Evolutionary conservation across 164 flowering plant genomes (phyloP).

Genomic region (Umbellularia californica): DNA sequence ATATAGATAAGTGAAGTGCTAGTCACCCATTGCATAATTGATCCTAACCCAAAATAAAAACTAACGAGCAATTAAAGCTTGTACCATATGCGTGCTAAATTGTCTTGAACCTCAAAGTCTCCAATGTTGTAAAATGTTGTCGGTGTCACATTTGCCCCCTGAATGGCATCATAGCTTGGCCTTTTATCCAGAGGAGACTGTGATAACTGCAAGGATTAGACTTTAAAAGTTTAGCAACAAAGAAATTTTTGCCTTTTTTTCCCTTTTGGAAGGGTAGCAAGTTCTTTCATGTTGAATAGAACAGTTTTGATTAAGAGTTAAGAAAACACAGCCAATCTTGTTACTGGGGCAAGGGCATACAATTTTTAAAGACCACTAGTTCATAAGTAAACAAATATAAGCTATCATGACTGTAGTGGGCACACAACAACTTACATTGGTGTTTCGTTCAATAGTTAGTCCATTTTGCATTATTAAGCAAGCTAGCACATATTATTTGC

Average conservation of each 20-base stretch:
- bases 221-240: neutral
- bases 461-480: neutral
- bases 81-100: constrained; percentile 88
- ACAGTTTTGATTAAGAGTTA: neutral
- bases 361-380: neutral
- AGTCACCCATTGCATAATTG: neutral
- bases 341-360: neutral
- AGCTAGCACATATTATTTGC: neutral
- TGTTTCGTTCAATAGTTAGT: neutral
- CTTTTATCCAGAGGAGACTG: constrained; percentile 75
- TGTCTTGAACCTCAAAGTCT: constrained; percentile 90
- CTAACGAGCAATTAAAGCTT: neutral
- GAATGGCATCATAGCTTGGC: constrained; percentile 84
- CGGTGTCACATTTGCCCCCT: constrained; percentile 82
- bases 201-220: constrained; percentile 56
- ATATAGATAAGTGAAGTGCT: neutral
- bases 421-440: neutral
- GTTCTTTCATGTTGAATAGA: no score
- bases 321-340: neutral
- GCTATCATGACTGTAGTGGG: neutral
- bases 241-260: neutral
- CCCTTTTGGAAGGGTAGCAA: no score
- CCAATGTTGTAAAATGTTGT: constrained; percentile 92
- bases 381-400: neutral
- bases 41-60: neutral